Base-by-base conservation (phyloP, 306 rosid genomes). In the Oxytropis ochrocephala region DNA sequence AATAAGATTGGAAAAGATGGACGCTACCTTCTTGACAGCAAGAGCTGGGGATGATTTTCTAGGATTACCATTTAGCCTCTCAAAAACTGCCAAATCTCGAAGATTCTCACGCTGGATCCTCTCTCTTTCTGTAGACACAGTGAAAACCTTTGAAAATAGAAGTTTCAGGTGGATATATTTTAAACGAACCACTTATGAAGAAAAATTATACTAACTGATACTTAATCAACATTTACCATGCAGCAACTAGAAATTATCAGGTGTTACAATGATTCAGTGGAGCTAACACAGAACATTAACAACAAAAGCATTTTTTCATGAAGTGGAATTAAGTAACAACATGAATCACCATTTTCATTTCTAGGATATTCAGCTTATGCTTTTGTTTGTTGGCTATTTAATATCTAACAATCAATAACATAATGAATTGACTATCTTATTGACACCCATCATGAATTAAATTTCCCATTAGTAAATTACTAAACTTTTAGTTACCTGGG, bases 81-180 rank as follows among this genome's bases (percentile, higher is more conserved):
- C 97, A 73, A 94, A 94, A 68, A 85, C 78, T 18, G 98, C 95
- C 81, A 94, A 88, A 81, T 94, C 98, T 12, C 86, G 82, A 36
- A 90, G 74, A 66, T 82, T 79, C 85, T 90, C 97, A 0, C 97
- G 94, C 73, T 85, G 96, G 9, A 77, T 57, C 78, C 97, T 90
- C 81, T 94, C 98, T 76, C 77, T 81, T 72, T 80, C 98, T 93
- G 78, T 67, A 65, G 41, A 44, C 11, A 53, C 48, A 72, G 52
- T 36, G 17, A 71, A 72, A 71, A 50, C 6, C 14, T 24, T 33
- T 24, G 58, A 21, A 73, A 48, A 64, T 67, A 50, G 17, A 53
- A 56, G 71, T 59, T 41, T 64, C 36, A 50, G 53, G 46, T 7
- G 35, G 41, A 67, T 24, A 63, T 24, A 14, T 47, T 71, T 29